These are phyloP conservation scores for Cytospora schulzeri DNA, from an alignment of 2,329 filamentous ascomycete genomes.

Conservation along the genomic window DNA sequence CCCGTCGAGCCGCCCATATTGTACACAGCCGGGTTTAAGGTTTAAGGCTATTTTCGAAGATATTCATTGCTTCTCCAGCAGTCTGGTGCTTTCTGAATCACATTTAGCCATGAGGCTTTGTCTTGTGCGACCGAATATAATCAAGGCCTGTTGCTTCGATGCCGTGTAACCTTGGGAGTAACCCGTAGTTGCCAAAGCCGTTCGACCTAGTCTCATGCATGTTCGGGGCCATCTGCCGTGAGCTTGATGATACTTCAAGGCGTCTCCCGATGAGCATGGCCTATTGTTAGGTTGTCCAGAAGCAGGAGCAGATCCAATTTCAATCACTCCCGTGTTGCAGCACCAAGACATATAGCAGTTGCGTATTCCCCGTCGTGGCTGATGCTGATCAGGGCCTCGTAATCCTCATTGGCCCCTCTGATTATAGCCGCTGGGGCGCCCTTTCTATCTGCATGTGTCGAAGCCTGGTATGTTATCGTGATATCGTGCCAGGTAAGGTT, in stretches of 20 bases:
- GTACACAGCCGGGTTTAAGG: conserved; percentile 9
- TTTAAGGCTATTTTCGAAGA: background rate
- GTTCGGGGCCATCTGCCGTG: background rate
- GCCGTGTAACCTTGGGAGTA: conserved; percentile 6
- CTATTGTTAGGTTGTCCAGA: background rate
- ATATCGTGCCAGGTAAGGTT: conserved; percentile 65
- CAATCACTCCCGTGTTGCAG: conserved; percentile 5
- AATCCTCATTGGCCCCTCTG: conserved; percentile 31
- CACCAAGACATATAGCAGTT: conserved; percentile 65
- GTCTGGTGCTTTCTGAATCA: background rate
- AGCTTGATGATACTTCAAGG: background rate
- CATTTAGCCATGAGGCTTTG: conserved; percentile 1
- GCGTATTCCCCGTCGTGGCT: conserved; percentile 88
- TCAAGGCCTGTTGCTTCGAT: conserved; percentile 8
- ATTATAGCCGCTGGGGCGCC: conserved; percentile 20
- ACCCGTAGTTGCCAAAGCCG: background rate
- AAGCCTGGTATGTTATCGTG: conserved; percentile 38
- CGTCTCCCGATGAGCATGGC: background rate
- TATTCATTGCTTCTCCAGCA: conserved; percentile 8
- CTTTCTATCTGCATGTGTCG: conserved; percentile 16
- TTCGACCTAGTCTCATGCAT: conserved; percentile 2
- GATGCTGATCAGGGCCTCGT: conserved; percentile 72
- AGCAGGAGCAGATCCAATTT: background rate
- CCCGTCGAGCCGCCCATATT: background rate
- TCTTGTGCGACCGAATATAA: background rate